These are phyloP conservation scores for Daphne laureola DNA, from an alignment of 441 rosid genomes.

Conservation along the genomic window DNA sequence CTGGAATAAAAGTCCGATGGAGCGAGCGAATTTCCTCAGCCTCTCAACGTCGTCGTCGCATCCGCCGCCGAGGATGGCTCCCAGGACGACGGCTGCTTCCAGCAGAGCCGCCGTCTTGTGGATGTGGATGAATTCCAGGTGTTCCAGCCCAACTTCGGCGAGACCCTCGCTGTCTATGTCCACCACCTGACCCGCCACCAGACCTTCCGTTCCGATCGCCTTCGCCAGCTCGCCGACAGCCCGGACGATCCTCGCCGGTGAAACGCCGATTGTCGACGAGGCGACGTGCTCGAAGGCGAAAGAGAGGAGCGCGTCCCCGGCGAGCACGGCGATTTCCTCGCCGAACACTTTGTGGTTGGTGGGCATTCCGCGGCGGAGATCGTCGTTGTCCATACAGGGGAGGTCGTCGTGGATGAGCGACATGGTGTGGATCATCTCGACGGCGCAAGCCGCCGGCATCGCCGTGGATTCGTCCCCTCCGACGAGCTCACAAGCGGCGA, in stretches of 20 bases:
- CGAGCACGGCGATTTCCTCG: slow-evolving; percentile 72
- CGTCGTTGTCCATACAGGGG: slow-evolving; percentile 90
- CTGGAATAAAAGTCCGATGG: slow-evolving; percentile 69
- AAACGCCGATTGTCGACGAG: slow-evolving; percentile 36
- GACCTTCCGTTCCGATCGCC: slow-evolving; percentile 56
- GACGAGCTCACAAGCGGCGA: slow-evolving; percentile 72
- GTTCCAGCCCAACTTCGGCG: slow-evolving; percentile 46
- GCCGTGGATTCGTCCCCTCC: slow-evolving; percentile 57
- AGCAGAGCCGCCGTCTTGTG: slow-evolving; percentile 86
- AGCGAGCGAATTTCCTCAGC: slow-evolving; percentile 61
- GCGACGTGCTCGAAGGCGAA: slow-evolving; percentile 76
- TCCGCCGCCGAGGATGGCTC: slow-evolving; percentile 82
- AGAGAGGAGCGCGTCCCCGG: slow-evolving; percentile 82
- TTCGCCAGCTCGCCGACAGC: slow-evolving; percentile 69
- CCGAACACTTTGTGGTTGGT: slow-evolving; percentile 79
- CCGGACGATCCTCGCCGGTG: slow-evolving; percentile 40
- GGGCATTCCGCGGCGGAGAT: slow-evolving; percentile 82
- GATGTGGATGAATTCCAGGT: slow-evolving; percentile 71
- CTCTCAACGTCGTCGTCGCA: slow-evolving; percentile 59
- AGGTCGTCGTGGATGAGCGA: slow-evolving; percentile 80
- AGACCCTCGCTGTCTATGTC: slow-evolving; percentile 64
- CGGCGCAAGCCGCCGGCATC: slow-evolving; percentile 78
- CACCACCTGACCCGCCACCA: slow-evolving; percentile 88
- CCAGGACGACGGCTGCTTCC: slow-evolving; percentile 72
- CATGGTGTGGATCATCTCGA: slow-evolving; percentile 90